Base-by-base conservation (phyloP, 352 stramenopile species). In the Pythium volutum region DNA sequence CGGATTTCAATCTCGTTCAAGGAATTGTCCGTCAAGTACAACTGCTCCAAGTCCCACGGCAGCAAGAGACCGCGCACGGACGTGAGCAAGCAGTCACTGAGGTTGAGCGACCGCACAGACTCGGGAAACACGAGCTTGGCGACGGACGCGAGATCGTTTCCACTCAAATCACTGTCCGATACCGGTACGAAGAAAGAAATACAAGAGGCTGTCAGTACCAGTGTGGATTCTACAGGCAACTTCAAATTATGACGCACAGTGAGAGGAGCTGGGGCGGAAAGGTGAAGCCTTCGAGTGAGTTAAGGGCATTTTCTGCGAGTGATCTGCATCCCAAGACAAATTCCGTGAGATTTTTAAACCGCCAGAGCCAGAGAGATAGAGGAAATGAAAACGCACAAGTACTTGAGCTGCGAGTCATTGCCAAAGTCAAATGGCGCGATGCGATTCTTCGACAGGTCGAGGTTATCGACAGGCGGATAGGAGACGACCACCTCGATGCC, bases 1-100 rank as follows among this genome's bases (percentile, higher is more conserved):
- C 47, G 46, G 18, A 68, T 34, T 25, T 68, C 53, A 22, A 68
- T 59, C 41, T 63, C 47, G 18, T 20, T 38, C 16, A 68, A 15
- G 18, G 36, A 20, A 16, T 62, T 63, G 0, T 16, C 25, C 3
- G n/a, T 55, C 26, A 68, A 20, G 33, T 68, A 46, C 16, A 66
- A 39, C 29, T 14, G 29, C 42, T 47, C 31, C 42, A 60, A 3
- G 3, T 47, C 14, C 22, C 8, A n/a, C 12, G 50, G 29, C 3
- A 66, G 25, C 23, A 43, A 18, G 23, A 66, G 16, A 2, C 52
- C 52, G 23, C 26, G 50, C n/a, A 65, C 18, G n/a, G 8, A 29
- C 25, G 42, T 36, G 5, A 65, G 38, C 11, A 31, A 31, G 20
- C 50, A 59, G 18, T 31, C 27, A 25, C 50, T 59, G 26, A 65